phyloP scores from a whole-genome alignment of 1,284 basidiomycete genomes.

The Apiotrichum laibachii region DNA sequence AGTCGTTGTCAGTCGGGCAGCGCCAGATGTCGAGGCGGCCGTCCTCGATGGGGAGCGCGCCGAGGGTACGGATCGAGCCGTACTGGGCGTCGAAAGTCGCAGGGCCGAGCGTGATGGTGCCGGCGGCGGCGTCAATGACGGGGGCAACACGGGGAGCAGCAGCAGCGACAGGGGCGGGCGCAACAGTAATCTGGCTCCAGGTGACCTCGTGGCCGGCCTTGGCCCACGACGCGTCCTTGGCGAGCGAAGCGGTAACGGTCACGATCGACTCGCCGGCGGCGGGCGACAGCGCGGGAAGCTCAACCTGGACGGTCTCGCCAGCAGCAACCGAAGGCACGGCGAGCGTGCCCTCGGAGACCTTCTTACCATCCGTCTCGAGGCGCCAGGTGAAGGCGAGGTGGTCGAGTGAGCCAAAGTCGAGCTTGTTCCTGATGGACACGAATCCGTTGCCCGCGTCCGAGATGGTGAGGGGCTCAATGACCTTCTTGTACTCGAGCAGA shows the following conservation, averaged over 20 bases:
- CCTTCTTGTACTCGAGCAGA: conserved; percentile 21
- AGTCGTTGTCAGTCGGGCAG: conserved; percentile 22
- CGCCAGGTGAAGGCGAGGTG: conserved; percentile 21
- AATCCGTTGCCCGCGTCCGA: not conserved
- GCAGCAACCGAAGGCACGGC: conserved; percentile 6
- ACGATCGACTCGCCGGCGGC: conserved; percentile 2
- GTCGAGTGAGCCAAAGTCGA: conserved; percentile 20
- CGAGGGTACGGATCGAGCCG: conserved; percentile 7
- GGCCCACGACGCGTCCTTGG: conserved; percentile 15
- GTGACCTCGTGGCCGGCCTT: conserved; percentile 25
- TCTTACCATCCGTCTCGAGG: conserved; percentile 17
- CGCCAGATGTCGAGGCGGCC: conserved; percentile 21
- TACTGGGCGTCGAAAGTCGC: conserved; percentile 8
- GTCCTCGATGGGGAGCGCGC: not conserved
- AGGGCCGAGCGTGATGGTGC: conserved; percentile 13
- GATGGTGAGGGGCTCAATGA: conserved; percentile 22
- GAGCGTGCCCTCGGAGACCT: conserved; percentile 13
- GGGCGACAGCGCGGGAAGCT: conserved; percentile 7
- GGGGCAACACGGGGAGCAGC: conserved; percentile 2
- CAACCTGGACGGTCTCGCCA: not conserved
- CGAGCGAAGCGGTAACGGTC: conserved; percentile 14
- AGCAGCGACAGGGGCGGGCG: not conserved
- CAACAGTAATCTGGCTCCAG: conserved; percentile 15
- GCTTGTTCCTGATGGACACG: conserved; percentile 12
- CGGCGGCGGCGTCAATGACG: not conserved